phyloP scores from a whole-genome alignment of 2,329 filamentous ascomycete genomes.

The Scedosporium boydii region DNA sequence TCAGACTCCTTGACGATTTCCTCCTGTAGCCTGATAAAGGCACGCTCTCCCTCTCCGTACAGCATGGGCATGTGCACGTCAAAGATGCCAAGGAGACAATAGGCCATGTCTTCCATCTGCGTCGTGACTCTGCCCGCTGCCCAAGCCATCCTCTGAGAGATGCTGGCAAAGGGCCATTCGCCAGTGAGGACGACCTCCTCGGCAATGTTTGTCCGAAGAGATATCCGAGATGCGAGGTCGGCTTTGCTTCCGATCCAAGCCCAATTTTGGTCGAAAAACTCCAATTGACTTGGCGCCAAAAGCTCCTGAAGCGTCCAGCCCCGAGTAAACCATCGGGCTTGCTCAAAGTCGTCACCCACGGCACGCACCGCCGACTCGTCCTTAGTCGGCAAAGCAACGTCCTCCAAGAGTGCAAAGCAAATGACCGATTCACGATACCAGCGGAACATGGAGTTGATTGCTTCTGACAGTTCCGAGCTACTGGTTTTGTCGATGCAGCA shows the following conservation, averaged over 20 bases:
- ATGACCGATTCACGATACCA: conserved; percentile 18
- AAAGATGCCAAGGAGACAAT: conserved; percentile 17
- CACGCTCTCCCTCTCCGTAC: conserved; percentile 12
- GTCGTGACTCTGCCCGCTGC: conserved; percentile 13
- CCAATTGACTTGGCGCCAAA: conserved; percentile 30
- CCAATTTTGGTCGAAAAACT: conserved; percentile 22
- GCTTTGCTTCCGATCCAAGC: conserved; percentile 15
- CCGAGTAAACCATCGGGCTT: conserved; percentile 26
- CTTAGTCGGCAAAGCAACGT: conserved; percentile 9
- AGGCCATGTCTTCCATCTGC: conserved; percentile 15
- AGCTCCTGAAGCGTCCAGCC: conserved; percentile 59
- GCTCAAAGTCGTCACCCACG: conserved; percentile 6
- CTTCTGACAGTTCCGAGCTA: conserved; percentile 17
- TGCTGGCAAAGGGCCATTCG: conserved; percentile 8
- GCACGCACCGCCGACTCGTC: not conserved
- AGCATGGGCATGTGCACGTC: conserved; percentile 17
- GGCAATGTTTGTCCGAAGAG: not conserved
- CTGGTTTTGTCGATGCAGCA: conserved; percentile 23
- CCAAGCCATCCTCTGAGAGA: conserved; percentile 16
- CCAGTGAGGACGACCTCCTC: not conserved
- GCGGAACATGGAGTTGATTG: conserved; percentile 20
- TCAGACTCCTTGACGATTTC: conserved; percentile 13
- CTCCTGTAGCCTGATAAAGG: conserved; percentile 14
- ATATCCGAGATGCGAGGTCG: conserved; percentile 15
- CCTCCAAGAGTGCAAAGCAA: conserved; percentile 17